phyloP scores from a whole-genome alignment of 495 filamentous ascomycete genomes.

The Tuber melanosporum region DNA sequence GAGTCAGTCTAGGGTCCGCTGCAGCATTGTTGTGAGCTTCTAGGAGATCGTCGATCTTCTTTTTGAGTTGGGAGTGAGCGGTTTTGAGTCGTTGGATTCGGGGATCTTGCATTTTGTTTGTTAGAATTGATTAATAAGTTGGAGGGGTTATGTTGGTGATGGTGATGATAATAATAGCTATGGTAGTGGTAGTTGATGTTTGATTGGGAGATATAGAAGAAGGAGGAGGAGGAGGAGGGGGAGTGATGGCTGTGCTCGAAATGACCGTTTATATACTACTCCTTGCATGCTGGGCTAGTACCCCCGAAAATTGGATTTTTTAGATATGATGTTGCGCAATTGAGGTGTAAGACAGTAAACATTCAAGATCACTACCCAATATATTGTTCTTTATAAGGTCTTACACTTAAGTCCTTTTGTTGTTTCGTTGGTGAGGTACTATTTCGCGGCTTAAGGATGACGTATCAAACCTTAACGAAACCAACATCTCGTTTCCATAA shows the following conservation, averaged over 20 bases:
- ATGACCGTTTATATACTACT: not conserved
- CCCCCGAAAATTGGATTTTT: not conserved
- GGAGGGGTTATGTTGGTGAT: not conserved
- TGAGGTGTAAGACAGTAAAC: not conserved
- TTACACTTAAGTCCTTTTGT: not conserved
- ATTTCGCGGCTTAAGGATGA: not conserved
- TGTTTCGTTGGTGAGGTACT: not conserved
- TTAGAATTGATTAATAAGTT: not conserved
- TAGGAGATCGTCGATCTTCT: not conserved
- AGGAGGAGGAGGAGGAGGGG: too few relatives aligned
- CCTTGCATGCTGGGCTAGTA: not conserved
- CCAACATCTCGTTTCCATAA: not conserved
- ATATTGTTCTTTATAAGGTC: not conserved
- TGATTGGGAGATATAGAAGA: not conserved
- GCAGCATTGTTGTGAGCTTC: not conserved
- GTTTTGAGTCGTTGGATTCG: not conserved
- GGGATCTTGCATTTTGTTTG: not conserved
- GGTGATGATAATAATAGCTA: not conserved
- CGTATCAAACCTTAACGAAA: too few relatives aligned
- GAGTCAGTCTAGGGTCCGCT: not conserved
- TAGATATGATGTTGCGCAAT: not conserved
- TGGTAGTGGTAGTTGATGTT: not conserved
- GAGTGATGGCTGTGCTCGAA: not conserved
- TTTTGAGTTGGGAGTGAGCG: not conserved
- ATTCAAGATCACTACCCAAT: not conserved